Percentiles rank a stretch among this genome's conserved stretches.
These are phyloP conservation scores for Fonsecaea monophora DNA, from an alignment of 2,329 filamentous ascomycete genomes.

Conservation along the genomic window DNA sequence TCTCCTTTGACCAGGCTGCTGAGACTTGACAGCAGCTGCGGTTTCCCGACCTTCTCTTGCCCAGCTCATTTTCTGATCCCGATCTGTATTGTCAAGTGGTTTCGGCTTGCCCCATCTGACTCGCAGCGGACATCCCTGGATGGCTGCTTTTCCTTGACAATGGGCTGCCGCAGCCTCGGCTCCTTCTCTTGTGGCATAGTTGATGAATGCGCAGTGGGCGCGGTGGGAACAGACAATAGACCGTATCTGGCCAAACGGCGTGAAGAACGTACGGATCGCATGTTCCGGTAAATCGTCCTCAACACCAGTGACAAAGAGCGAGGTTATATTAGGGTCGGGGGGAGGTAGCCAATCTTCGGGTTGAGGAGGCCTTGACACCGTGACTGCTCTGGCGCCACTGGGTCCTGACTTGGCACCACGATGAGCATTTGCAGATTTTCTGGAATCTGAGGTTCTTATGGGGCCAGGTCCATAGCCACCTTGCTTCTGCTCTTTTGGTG, in stretches of 20 bases:
- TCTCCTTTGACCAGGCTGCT: conserved; percentile 40
- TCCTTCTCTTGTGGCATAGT: conserved; percentile 82
- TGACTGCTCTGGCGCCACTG: conserved; percentile 66
- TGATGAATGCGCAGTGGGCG: conserved; percentile 95
- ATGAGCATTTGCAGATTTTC: conserved; percentile 48
- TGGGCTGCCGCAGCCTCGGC: conserved; percentile 85
- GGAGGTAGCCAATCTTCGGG: conserved; percentile 88
- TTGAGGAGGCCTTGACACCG: conserved; percentile 76
- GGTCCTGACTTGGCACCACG: conserved; percentile 55
- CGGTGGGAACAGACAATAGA: conserved; percentile 95
- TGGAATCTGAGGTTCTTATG: conserved; percentile 73
- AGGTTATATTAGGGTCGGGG: conserved; percentile 82
- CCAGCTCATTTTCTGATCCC: conserved; percentile 81
- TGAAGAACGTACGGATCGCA: conserved; percentile 88
- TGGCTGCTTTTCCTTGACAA: conserved; percentile 85
- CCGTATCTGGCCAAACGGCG: conserved; percentile 84
- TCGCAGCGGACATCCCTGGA: conserved; percentile 87
- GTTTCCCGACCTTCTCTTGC: conserved; percentile 75
- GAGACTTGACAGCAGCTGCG: conserved; percentile 57
- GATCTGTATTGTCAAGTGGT: conserved; percentile 88
- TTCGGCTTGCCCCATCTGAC: conserved; percentile 94
- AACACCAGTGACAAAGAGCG: conserved; percentile 90
- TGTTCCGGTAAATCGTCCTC: conserved; percentile 96
- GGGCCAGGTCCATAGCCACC: conserved; percentile 69
- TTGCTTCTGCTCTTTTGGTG: conserved; percentile 51